Evolutionary conservation across 306 rosid genomes (phyloP).

Genomic region (Begonia peltatifolia): DNA sequence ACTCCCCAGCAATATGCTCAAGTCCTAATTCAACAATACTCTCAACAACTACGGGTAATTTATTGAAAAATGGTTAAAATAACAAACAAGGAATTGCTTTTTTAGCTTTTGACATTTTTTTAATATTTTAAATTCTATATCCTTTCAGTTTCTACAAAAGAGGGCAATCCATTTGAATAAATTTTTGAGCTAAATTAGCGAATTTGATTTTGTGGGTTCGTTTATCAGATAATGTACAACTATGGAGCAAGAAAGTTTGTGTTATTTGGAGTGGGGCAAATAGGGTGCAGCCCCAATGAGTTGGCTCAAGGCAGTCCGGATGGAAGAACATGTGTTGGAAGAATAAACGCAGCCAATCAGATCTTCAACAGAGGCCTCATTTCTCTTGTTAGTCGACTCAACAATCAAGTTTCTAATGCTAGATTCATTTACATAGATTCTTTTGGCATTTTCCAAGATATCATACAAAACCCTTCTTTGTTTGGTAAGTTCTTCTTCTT

Average conservation of each 20-base stretch:
- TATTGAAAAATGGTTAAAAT: too few relatives aligned
- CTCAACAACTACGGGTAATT: constrained; percentile 40
- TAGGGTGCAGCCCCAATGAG: constrained; percentile 78
- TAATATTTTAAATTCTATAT: too few relatives aligned
- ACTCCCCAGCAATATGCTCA: constrained; percentile 64
- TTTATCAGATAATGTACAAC: constrained; percentile 23
- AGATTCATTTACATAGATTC: constrained; percentile 52
- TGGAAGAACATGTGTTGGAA: constrained; percentile 61
- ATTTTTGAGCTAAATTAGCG: constrained; percentile 8
- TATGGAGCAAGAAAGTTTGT: constrained; percentile 86
- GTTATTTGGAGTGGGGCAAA: constrained; percentile 70
- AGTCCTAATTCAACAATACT: constrained; percentile 48
- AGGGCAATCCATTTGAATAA: too few relatives aligned
- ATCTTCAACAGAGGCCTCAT: constrained; percentile 54
- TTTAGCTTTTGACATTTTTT: too few relatives aligned
- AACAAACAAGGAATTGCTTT: too few relatives aligned
- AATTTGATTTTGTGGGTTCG: neutral
- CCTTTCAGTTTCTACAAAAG: too few relatives aligned
- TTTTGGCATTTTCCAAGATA: constrained; percentile 64
- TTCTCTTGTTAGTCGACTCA: constrained; percentile 48
- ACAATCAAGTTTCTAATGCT: constrained; percentile 48
- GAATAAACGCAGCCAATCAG: constrained; percentile 67
- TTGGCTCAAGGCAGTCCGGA: constrained; percentile 76
- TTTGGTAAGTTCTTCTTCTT: constrained; percentile 29
- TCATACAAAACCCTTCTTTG: constrained; percentile 44